These are phyloP conservation scores for Lachnum nothofagi DNA, from an alignment of 2,329 filamentous ascomycete species.

Conservation along the genomic window DNA sequence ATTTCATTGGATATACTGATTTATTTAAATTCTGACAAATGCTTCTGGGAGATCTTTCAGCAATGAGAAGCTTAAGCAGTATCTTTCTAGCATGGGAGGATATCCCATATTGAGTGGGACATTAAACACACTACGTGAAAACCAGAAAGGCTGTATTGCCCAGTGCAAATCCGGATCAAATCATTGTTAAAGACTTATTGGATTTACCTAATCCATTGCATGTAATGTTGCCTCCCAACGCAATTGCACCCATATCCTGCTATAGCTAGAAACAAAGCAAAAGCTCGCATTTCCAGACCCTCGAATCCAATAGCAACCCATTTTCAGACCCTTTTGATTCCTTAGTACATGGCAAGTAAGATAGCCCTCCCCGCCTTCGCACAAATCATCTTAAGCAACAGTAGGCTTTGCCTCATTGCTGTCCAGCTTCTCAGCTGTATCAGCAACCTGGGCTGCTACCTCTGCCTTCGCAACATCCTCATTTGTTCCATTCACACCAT, in stretches of 20 bases:
- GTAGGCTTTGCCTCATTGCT: slow-evolving; percentile 21
- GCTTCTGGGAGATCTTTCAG: too few relatives aligned
- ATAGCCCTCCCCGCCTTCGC: background rate
- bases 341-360: background rate
- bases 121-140: too few relatives aligned
- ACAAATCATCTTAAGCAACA: slow-evolving; percentile 5
- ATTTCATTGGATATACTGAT: too few relatives aligned
- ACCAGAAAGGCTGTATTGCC: too few relatives aligned
- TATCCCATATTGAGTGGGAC: too few relatives aligned
- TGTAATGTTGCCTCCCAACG: background rate
- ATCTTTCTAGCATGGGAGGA: too few relatives aligned
- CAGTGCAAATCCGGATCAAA: too few relatives aligned
- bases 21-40: too few relatives aligned
- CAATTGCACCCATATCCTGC: background rate
- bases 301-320: background rate
- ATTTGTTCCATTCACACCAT: slow-evolving; percentile 16
- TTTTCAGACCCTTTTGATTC: background rate
- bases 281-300: background rate
- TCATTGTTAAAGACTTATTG: background rate
- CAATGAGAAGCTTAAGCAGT: too few relatives aligned
- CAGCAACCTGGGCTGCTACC: slow-evolving; percentile 39
- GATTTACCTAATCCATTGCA: background rate
- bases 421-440: slow-evolving; percentile 37
- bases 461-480: slow-evolving; percentile 30
- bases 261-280: background rate